A percentile compares a stretch with the other conserved stretches of the same genome.
phyloP scores from a whole-genome alignment of 169 alveolate species.

The Cyclospora cayetanensis region DNA sequence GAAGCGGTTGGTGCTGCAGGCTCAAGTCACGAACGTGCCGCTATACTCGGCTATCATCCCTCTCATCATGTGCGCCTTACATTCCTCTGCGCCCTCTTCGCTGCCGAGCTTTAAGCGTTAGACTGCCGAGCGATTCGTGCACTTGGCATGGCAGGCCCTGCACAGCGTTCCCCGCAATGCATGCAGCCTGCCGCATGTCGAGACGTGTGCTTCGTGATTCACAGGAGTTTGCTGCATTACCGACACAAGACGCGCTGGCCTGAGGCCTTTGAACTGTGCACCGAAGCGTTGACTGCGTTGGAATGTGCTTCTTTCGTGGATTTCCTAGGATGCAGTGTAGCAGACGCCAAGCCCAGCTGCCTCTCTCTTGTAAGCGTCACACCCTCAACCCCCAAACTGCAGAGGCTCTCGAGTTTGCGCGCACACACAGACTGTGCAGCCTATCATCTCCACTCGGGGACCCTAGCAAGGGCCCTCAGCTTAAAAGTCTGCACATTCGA shows the following conservation, averaged over 20 bases:
- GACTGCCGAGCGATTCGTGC: too few species aligned
- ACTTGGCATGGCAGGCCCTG: too few species aligned
- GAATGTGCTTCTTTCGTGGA: background rate
- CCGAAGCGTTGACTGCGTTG: background rate
- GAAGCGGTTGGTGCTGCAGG: background rate
- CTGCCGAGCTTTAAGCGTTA: too few species aligned
- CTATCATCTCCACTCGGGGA: too few species aligned
- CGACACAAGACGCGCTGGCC: slow-evolving; percentile 9
- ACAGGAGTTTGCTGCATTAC: slow-evolving; percentile 9
- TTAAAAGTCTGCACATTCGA: too few species aligned
- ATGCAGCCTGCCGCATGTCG: too few species aligned
- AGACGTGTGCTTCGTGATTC: background rate
- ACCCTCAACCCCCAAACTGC: background rate
- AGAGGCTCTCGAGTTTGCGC: too few species aligned
- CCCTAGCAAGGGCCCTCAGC: too few species aligned
- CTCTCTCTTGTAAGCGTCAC: background rate
- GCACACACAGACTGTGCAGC: too few species aligned
- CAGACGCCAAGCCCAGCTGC: background rate
- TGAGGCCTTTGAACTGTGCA: background rate
- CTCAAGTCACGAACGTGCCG: background rate
- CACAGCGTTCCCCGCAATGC: too few species aligned
- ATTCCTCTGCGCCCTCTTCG: too few species aligned
- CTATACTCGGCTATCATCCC: background rate
- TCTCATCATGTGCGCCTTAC: background rate
- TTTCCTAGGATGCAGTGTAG: too few species aligned